A percentile compares a stretch with the other conserved stretches of the same genome.
These are phyloP conservation scores for Psilocybe tampanensis DNA, from an alignment of 768 basidiomycete species.

Conservation along the genomic window DNA sequence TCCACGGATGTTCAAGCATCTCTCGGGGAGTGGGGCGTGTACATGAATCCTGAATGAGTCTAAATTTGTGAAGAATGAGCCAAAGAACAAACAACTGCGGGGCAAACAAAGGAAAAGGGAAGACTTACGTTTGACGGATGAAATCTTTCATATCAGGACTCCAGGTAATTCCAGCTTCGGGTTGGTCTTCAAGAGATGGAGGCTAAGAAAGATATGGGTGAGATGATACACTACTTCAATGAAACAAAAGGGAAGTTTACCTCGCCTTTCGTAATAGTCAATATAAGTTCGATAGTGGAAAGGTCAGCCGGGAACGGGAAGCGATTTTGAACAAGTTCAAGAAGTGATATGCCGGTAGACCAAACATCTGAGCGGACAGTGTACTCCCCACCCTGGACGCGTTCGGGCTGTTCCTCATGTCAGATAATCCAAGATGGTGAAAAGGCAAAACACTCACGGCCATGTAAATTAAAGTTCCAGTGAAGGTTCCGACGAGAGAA, in stretches of 20 bases:
- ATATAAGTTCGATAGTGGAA: constrained; percentile 88
- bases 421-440: constrained; percentile 1
- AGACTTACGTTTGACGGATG: constrained; percentile 77
- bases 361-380: constrained; percentile 96
- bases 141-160: constrained; percentile 93
- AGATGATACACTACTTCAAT: neutral
- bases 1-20: constrained; percentile 50
- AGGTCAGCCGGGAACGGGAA: constrained; percentile 94
- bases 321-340: constrained; percentile 91
- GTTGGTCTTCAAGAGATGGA: constrained; percentile 76
- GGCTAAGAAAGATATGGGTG: constrained; percentile 46
- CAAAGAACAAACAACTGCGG: neutral
- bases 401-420: constrained; percentile 68
- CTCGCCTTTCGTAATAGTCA: constrained; percentile 80
- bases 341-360: constrained; percentile 92
- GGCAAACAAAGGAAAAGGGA: neutral
- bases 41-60: constrained; percentile 41
- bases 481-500: constrained; percentile 91
- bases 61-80: neutral
- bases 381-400: constrained; percentile 87
- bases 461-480: constrained; percentile 98
- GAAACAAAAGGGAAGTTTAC: constrained; percentile 36
- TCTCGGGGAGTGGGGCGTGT: constrained; percentile 79
- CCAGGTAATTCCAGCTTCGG: constrained; percentile 56
- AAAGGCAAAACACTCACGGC: constrained; percentile 65